Conservation (phyloP, 495 filamentous ascomycete species). For the Thermothielavioides terrestris region DNA sequence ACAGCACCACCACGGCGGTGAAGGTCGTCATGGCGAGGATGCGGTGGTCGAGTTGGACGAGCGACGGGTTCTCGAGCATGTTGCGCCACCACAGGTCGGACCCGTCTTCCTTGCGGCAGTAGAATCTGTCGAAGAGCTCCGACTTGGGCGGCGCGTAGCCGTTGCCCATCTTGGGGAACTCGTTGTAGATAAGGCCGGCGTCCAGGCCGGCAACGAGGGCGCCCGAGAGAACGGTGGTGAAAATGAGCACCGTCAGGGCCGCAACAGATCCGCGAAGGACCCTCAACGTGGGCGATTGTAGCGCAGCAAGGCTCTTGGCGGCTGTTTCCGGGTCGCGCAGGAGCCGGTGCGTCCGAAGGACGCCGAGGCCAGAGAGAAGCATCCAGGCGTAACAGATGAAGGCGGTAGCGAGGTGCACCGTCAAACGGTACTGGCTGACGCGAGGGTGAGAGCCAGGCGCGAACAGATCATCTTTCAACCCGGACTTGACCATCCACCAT, state of each 20-base stretch:
- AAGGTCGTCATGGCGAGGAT: conserved; percentile 85
- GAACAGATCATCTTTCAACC: conserved; percentile 89
- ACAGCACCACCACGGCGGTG: conserved; percentile 65
- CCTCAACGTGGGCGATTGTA: conserved; percentile 57
- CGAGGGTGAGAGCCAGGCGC: conserved; percentile 81
- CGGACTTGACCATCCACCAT: conserved; percentile 99
- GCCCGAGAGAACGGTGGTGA: conserved; percentile 85
- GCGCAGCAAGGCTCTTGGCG: conserved; percentile 43
- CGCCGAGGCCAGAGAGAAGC: conserved; percentile 82
- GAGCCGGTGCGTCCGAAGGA: conserved; percentile 65
- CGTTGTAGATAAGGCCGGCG: conserved; percentile 94
- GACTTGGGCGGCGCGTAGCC: conserved; percentile 69
- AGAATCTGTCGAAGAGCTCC: conserved; percentile 79
- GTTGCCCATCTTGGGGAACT: conserved; percentile 90
- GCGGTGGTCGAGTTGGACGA: conserved; percentile 93
- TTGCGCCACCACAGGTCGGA: conserved; percentile 92
- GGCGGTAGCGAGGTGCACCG: conserved; percentile 79
- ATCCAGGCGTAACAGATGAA: conserved; percentile 89
- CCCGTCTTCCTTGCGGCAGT: conserved; percentile 65
- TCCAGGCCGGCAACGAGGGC: conserved; percentile 91
- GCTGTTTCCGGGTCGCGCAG: conserved; percentile 53
- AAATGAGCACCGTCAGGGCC: conserved; percentile 68
- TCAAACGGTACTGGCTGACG: conserved; percentile 87
- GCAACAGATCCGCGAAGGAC: conserved; percentile 65
- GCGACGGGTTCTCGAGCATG: conserved; percentile 88